These are phyloP conservation scores for Grammothele lineata DNA, from an alignment of 768 basidiomycete species.

Conservation along the genomic window DNA sequence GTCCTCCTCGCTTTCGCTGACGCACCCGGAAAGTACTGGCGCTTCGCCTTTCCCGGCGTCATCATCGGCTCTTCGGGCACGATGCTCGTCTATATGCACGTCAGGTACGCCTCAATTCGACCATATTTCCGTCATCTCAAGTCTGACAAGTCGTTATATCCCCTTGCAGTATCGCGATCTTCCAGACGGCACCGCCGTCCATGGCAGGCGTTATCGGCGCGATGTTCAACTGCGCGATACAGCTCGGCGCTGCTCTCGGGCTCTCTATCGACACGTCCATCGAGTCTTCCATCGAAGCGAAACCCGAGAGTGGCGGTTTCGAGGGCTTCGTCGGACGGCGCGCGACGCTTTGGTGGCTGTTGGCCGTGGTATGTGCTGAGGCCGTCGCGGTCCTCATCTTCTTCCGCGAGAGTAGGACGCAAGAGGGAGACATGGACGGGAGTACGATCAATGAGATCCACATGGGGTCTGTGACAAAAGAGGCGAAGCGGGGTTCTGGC, in stretches of 20 bases:
- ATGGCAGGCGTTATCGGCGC: conserved; percentile 50
- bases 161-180: conserved; percentile 39
- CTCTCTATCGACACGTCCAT: conserved; percentile 1
- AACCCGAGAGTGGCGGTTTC: conserved; percentile 22
- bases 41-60: too few relatives aligned
- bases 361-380: conserved; percentile 29
- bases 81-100: conserved; percentile 38
- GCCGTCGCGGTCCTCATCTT: conserved; percentile 26
- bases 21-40: too few relatives aligned
- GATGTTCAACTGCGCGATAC: conserved; percentile 44
- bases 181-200: conserved; percentile 38
- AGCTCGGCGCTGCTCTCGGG: conserved; percentile 32
- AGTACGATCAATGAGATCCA: too few relatives aligned
- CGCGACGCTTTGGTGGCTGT: conserved; percentile 40
- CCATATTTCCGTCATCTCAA: background rate
- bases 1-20: too few relatives aligned
- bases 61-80: conserved; percentile 41
- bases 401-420: too few relatives aligned
- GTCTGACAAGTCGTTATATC: background rate
- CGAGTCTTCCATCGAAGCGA: conserved; percentile 22
- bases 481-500: too few relatives aligned
- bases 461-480: too few relatives aligned
- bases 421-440: too few relatives aligned
- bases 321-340: conserved; percentile 33
- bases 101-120: conserved; percentile 40